Percentiles rank a stretch among this genome's conserved stretches.
These are phyloP conservation scores for Colletotrichum sp. DNA, from an alignment of 2,329 filamentous ascomycete genomes.

Conservation along the genomic window DNA sequence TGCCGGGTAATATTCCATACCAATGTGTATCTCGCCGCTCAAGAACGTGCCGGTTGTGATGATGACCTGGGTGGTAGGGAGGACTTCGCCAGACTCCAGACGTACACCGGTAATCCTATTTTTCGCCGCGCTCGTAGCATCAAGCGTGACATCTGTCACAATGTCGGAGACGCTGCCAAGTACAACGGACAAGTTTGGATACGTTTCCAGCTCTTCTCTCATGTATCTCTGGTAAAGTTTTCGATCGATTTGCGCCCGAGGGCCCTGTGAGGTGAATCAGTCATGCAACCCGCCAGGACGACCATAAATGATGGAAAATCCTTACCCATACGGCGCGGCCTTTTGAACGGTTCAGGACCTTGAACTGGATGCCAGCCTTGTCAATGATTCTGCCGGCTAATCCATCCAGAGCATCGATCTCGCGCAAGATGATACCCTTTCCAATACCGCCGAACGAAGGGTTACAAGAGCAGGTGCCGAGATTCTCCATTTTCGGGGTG, in stretches of 20 bases:
- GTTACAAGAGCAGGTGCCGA: slow-evolving; percentile 96
- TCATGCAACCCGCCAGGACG: neutral
- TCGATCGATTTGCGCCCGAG: slow-evolving; percentile 93
- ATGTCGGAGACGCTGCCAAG: slow-evolving; percentile 93
- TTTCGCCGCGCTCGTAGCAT: slow-evolving; percentile 38
- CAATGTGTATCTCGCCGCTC: slow-evolving; percentile 96
- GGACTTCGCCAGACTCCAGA: slow-evolving; percentile 84
- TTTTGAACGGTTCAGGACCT: slow-evolving; percentile 85
- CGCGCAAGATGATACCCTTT: slow-evolving; percentile 94
- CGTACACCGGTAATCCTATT: slow-evolving; percentile 77
- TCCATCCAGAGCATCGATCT: slow-evolving; percentile 94
- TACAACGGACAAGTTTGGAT: slow-evolving; percentile 80
- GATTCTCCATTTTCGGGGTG: slow-evolving; percentile 85
- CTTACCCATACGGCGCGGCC: slow-evolving; percentile 89
- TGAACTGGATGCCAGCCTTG: slow-evolving; percentile 93
- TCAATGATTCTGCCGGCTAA: slow-evolving; percentile 89
- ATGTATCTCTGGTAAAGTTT: slow-evolving; percentile 89
- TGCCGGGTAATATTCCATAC: slow-evolving; percentile 81
- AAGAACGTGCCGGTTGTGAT: slow-evolving; percentile 98
- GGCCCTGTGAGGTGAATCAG: slow-evolving; percentile 58
- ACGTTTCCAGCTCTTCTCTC: slow-evolving; percentile 81
- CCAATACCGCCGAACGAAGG: slow-evolving; percentile 98
- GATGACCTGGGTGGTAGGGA: slow-evolving; percentile 81
- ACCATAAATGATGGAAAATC: neutral
- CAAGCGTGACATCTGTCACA: slow-evolving; percentile 68